These are phyloP conservation scores for Kluyveromyces nonfermentans DNA, from an alignment of 805 yeast species.

Conservation along the genomic window DNA sequence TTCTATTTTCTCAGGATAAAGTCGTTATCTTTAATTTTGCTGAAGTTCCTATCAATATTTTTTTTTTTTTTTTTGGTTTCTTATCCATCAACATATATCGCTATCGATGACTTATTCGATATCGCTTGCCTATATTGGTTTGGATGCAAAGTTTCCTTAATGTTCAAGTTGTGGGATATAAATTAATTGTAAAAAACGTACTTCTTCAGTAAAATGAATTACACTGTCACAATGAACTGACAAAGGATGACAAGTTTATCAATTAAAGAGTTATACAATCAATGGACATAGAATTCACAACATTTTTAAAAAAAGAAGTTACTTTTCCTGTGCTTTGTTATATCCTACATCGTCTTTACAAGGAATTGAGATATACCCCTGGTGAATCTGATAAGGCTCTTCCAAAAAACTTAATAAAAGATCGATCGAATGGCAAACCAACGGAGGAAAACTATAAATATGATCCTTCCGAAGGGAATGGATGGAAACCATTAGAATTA, in stretches of 20 bases:
- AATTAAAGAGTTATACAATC: not conserved
- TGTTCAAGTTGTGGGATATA: too few relatives aligned
- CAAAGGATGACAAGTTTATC: not conserved
- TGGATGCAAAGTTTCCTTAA: too few relatives aligned
- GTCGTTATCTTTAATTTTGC: too few relatives aligned
- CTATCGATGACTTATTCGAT: too few relatives aligned
- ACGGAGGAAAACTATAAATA: not conserved
- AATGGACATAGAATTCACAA: conserved; percentile 7
- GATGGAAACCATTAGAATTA: conserved; percentile 26
- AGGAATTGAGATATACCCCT: conserved; percentile 5
- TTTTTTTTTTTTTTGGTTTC: not conserved
- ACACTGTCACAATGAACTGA: too few relatives aligned
- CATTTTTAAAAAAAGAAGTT: conserved; percentile 12
- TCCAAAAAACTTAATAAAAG: too few relatives aligned
- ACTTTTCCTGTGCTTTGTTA: conserved; percentile 17
- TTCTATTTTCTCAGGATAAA: not conserved
- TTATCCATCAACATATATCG: too few relatives aligned
- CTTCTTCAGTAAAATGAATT: too few relatives aligned
- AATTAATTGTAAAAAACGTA: too few relatives aligned
- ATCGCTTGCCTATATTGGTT: too few relatives aligned
- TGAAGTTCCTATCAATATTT: too few relatives aligned
- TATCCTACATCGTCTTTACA: conserved; percentile 11
- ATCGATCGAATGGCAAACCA: not conserved
- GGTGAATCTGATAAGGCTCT: not conserved
- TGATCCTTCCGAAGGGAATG: not conserved